These are phyloP conservation scores for Mrakia hoshinonis DNA, from an alignment of 768 basidiomycete genomes.

Conservation along the genomic window DNA sequence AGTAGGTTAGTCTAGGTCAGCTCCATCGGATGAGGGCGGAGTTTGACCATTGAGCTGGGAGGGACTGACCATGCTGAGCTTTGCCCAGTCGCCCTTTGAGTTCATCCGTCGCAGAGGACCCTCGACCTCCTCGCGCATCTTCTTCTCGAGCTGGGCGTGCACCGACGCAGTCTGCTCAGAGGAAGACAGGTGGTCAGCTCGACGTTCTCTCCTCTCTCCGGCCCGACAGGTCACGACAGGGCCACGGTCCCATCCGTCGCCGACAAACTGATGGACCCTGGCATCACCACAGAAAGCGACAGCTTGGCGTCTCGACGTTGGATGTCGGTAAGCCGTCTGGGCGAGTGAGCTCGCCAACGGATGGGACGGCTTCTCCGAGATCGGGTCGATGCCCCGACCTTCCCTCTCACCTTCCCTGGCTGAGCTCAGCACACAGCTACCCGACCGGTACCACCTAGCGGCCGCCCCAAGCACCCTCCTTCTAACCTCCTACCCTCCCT, in stretches of 20 bases:
- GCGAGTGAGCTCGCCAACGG: no score
- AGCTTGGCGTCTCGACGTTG: no score
- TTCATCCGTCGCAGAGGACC: conserved; percentile 37
- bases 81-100: conserved; percentile 31
- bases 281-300: background rate
- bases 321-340: no score
- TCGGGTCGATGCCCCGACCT: no score
- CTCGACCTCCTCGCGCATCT: conserved; percentile 38
- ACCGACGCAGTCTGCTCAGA: conserved; percentile 10
- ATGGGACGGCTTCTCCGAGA: no score
- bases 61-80: conserved; percentile 15
- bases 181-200: background rate
- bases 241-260: background rate
- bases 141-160: conserved; percentile 16
- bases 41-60: conserved; percentile 19
- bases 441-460: no score
- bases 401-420: no score
- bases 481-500: background rate
- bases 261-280: no score
- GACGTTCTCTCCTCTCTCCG: background rate
- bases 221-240: background rate
- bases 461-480: no score
- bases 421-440: no score
- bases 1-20: background rate
- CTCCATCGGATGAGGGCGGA: conserved; percentile 33